A percentile compares a stretch with the other conserved stretches of the same genome.
Evolutionary conservation across 2,329 filamentous ascomycete species (phyloP).

Genomic region (Calonectria naviculata): DNA sequence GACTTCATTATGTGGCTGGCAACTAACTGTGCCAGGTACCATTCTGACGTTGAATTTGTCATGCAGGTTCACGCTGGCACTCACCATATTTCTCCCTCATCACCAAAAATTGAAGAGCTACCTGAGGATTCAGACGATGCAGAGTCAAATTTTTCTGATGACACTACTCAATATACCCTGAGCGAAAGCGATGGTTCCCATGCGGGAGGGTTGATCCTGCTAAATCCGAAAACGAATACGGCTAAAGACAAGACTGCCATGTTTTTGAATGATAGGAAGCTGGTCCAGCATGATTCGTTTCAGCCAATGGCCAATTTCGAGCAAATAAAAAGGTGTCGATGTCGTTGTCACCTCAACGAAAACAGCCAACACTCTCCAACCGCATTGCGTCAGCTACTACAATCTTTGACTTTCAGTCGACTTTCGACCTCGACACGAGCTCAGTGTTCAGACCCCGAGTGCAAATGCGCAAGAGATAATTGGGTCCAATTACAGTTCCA

Average conservation of each 20-base stretch:
- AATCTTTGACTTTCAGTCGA: neutral
- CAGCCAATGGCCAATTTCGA: neutral
- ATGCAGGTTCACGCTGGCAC: neutral
- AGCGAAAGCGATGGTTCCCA: neutral
- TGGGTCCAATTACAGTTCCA: slow-evolving; percentile 1
- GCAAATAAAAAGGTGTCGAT: neutral
- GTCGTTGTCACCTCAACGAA: neutral
- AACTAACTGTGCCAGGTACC: neutral
- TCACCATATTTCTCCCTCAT: neutral
- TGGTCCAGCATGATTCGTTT: neutral
- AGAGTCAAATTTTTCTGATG: too few relatives aligned
- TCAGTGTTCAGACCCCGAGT: neutral
- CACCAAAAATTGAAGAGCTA: neutral
- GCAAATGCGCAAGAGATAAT: neutral
- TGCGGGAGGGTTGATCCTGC: neutral
- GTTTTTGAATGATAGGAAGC: too few relatives aligned
- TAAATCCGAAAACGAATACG: neutral
- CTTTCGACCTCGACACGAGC: neutral
- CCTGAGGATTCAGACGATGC: neutral
- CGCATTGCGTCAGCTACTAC: neutral
- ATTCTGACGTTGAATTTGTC: neutral
- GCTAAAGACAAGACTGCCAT: too few relatives aligned
- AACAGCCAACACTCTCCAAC: too few relatives aligned
- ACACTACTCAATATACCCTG: rapidly evolving
- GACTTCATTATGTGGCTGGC: neutral